phyloP scores from a whole-genome alignment of 192 early-diverging fungal genomes.

The Entomortierella chlamydospora region DNA sequence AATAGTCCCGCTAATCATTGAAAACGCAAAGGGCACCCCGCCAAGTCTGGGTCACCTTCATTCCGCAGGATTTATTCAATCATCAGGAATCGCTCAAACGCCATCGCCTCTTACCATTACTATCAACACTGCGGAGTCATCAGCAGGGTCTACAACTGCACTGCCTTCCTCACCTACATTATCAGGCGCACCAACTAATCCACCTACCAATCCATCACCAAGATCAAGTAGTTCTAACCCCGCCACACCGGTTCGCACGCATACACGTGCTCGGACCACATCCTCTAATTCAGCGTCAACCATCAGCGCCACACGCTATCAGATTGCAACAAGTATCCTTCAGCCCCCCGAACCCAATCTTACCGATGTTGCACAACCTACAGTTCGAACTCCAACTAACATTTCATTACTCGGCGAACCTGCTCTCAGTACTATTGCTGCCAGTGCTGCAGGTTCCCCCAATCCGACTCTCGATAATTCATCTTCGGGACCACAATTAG shows the following conservation, averaged over 20 bases:
- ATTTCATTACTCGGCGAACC: conserved; percentile 26
- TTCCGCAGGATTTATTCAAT: neutral
- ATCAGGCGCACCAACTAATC: neutral
- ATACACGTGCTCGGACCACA: conserved; percentile 47
- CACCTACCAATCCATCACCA: neutral
- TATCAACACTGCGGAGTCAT: conserved; percentile 5
- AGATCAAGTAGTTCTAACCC: conserved; percentile 24
- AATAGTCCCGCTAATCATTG: conserved; percentile 41
- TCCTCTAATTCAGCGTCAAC: conserved; percentile 45
- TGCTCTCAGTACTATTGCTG: conserved; percentile 25
- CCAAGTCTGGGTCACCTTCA: neutral
- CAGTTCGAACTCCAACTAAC: conserved; percentile 20
- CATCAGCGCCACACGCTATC: conserved; percentile 39
- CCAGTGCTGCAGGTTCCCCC: neutral
- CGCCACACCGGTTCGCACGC: conserved; percentile 11
- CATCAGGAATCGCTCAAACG: too few relatives aligned
- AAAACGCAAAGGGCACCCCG: conserved; percentile 23
- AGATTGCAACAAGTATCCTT: conserved; percentile 47
- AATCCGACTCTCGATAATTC: neutral
- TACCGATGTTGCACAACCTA: conserved; percentile 28
- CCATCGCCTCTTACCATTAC: neutral
- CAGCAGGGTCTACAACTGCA: conserved; percentile 2
- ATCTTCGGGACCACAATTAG: neutral
- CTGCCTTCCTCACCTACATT: conserved; percentile 10
- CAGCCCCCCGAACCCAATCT: conserved; percentile 38